phyloP scores from a whole-genome alignment of 2,329 filamentous ascomycete species.

The Tolypocladium album region DNA sequence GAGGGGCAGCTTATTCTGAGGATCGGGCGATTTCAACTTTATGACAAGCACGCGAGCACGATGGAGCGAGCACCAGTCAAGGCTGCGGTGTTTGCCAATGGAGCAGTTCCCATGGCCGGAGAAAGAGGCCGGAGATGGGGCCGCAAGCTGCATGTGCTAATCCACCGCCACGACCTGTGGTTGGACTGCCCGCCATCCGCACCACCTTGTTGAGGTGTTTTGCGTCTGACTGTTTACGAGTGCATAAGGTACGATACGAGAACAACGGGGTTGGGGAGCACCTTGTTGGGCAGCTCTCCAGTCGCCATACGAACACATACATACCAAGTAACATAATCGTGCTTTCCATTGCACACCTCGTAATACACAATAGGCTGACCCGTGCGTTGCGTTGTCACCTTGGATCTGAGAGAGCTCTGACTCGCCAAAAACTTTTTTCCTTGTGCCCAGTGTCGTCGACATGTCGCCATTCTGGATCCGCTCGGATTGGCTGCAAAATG shows the following conservation, averaged over 20 bases:
- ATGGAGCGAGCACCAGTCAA: background rate
- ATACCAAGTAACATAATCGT: too few species aligned
- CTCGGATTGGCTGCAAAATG: background rate
- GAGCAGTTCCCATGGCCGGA: background rate
- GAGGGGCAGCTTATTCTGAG: background rate
- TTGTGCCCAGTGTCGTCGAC: background rate
- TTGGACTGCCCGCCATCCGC: background rate
- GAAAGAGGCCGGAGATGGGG: background rate
- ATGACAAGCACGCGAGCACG: background rate
- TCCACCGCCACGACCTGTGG: background rate
- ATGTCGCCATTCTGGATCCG: background rate
- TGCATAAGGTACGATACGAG: too few species aligned
- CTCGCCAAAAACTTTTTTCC: background rate
- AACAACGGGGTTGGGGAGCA: background rate
- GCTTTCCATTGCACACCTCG: too few species aligned
- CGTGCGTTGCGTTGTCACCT: too few species aligned
- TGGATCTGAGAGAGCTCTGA: background rate
- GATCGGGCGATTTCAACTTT: background rate
- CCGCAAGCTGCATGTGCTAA: background rate
- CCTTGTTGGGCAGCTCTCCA: background rate
- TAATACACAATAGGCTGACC: too few species aligned
- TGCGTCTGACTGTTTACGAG: background rate
- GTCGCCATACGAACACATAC: background rate
- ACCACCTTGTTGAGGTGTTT: background rate
- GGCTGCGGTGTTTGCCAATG: background rate